Evolutionary conservation across 345 rosid species (phyloP), one percentile per base, ranked within the genome.

Genomic region (Nephelium lappaceum): DNA sequence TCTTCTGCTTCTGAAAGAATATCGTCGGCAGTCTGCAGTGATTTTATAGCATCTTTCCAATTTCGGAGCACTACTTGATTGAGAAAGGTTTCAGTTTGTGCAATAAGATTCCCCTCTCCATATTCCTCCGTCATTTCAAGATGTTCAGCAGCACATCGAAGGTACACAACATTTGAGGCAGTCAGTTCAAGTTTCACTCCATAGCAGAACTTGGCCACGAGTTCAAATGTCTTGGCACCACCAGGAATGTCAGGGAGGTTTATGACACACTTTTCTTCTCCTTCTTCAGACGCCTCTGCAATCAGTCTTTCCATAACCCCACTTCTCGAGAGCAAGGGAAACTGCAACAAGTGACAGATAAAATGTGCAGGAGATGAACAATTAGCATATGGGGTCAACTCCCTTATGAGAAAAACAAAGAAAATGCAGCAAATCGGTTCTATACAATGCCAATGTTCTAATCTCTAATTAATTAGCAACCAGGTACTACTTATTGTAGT

Each of bases 131-230:
- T 93, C 99, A 96, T 94, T 74, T 91, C 90, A 60, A 96, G 93
- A 84, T 81, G 89, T 84, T 96, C 95, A 75, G 98, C 93, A 69
- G 97, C 98, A 83, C 94, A 91, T 14, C 91, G 89, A 31, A 96
- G 92, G 82, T 84, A 89, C 23, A 91, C 95, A 65, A 94, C 94
- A 82, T 96, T 96, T 16, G 95, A 88, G 63, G 98, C 89, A 63
- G 98, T 94, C 75, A 94, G 93, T 69, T 96, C 98, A 18, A 96
- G 97, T 83, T 94, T 96, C 83, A 96, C 97, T n/a, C 98, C 98
- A 8, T 96, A 96, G 84, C 98, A 96, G 86, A 96, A 96, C 84
- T 94, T 96, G 64, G 97, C 98, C 45, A 96, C 86, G 70, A 93
- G 97, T 81, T 96, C 99, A 84, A 96, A 96, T 24, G 97, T 96